Conservation (phyloP, 2,329 filamentous ascomycete species). For the Fonsecaea monophora region DNA sequence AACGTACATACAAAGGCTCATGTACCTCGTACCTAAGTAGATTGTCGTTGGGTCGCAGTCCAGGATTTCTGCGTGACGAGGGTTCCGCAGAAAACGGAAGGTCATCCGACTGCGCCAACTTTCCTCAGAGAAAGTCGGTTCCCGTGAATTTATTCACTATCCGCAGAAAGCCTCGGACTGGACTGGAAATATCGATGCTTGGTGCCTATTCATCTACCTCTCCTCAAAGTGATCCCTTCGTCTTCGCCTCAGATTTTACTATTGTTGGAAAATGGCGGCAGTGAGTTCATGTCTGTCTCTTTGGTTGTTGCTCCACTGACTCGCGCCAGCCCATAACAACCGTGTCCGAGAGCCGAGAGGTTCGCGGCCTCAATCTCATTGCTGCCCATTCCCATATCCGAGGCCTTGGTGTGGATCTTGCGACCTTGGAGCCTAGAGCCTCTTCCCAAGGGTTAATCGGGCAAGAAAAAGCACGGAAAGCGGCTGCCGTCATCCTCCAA, state of each 20-base stretch:
- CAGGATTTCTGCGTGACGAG: neutral
- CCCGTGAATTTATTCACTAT: neutral
- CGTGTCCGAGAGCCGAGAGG: slow-evolving; percentile 92
- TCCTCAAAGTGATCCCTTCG: neutral
- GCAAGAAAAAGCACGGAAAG: slow-evolving; percentile 95
- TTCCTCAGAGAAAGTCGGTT: neutral
- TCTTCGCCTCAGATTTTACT: neutral
- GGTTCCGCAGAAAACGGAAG: neutral
- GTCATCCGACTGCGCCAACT: slow-evolving; percentile 13
- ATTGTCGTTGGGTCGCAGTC: no score
- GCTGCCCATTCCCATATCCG: slow-evolving; percentile 98
- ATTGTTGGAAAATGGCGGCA: slow-evolving; percentile 30
- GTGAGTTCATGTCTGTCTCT: slow-evolving; percentile 20
- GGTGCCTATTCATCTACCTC: neutral
- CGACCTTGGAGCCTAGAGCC: slow-evolving; percentile 84
- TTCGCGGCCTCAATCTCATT: slow-evolving; percentile 95
- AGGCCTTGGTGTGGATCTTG: slow-evolving; percentile 88
- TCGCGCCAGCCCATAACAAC: slow-evolving; percentile 71
- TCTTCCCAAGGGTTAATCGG: slow-evolving; percentile 93
- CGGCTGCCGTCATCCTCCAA: slow-evolving; percentile 92
- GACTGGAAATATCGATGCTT: neutral
- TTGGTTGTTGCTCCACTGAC: slow-evolving; percentile 17
- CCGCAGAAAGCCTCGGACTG: neutral
- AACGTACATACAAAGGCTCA: no score
- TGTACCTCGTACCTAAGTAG: no score